Evolutionary conservation across 2,329 filamentous ascomycete species (phyloP), one percentile per base, ranked within the genome.

Genomic region (Paecilomyces niveus): DNA sequence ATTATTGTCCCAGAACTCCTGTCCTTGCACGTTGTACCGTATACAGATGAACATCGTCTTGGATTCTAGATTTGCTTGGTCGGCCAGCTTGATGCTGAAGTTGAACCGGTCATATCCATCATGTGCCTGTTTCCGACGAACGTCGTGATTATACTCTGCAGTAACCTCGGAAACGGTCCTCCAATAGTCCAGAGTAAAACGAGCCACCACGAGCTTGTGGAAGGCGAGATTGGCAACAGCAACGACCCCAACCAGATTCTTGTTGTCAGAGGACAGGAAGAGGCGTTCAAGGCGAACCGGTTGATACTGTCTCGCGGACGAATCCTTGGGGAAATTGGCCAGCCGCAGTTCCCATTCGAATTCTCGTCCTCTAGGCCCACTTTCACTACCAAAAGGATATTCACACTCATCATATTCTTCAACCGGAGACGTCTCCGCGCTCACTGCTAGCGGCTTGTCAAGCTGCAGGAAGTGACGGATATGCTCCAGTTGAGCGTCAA

Each of bases 101-200:
- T 87, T 90, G 78, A 99, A 99, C 45, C 90, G 85, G 72, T 99
- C 94, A 66, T 88, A 88, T 54, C 88, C 86, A 65, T 88, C 81
- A 22, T 84, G 78, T 11, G 64, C 59, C 50, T 88, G 84, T 64
- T 84, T 84, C 29, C 85, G 85, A 51, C 86, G 85, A 53, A 93
- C 83, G 75, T 94, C 89, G 61, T 89, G 85, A 71, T 87, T 88
- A 77, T 85, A 99, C 67, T 97, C 92, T n/a, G 90, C 93, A 39
- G 83, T 82, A 1, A 97, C 89, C 72, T 99, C 94, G 0, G 94
- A 99, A 0, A 92, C 95, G 0, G 94, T 99, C 81, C 96, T 96
- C 94, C 94, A 99, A 77, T 96, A 94, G 74, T 99, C 94, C 53
- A 97, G 83, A 0, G 94, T 99, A 74, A 99, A 99, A 55, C 94